Base-by-base conservation (phyloP, 345 rosid species). In the Streptanthus diversifolius region DNA sequence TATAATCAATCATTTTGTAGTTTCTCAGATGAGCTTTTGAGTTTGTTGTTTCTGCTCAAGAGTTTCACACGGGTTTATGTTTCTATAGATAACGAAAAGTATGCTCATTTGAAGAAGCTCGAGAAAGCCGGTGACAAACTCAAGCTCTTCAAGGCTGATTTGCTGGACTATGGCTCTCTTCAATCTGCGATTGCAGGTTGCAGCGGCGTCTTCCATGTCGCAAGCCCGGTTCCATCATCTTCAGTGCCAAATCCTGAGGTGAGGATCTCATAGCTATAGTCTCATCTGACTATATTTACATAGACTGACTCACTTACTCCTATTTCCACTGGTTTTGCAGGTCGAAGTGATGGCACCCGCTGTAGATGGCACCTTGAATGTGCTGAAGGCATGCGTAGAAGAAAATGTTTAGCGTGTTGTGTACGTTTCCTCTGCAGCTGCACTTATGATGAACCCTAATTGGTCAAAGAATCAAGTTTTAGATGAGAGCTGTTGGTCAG, bases 401-500 rank as follows among this genome's bases (percentile, higher is more conserved):
- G 86, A 80, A 0, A 84, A 83, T 62, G 85, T 85, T 25, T 72
- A 85, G 75, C 84, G 89, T 52, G 89, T 87, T 63, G 84, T 87
- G 44, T 45, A 76, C n/a, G 97, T 88, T 22, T 90, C 95, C 56
- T 90, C 92, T 29, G 78, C 1, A 4, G 72, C 77, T 69, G 86
- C 95, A 9, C 75, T 85, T 66, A 1, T 0, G 27, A 18, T 85
- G 81, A 87, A 84, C 70, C 97, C 97, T 52, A 2, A 6, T 5
- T 88, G 85, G 88, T 86, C 93, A 3, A 73, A 77, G 65, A 74
- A 68, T 79, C 73, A 72, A 74, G 70, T 79, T 17, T 77, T 55
- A 79, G 86, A 84, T 67, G 95, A 88, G 79, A 22, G 75, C 1
- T 83, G 87, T 72, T 88, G 92, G 93, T 88, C 97, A 32, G 82